Evolutionary conservation across 139 green algal genomes (phyloP).

Genomic region (Tetratostichococcus sp.): DNA sequence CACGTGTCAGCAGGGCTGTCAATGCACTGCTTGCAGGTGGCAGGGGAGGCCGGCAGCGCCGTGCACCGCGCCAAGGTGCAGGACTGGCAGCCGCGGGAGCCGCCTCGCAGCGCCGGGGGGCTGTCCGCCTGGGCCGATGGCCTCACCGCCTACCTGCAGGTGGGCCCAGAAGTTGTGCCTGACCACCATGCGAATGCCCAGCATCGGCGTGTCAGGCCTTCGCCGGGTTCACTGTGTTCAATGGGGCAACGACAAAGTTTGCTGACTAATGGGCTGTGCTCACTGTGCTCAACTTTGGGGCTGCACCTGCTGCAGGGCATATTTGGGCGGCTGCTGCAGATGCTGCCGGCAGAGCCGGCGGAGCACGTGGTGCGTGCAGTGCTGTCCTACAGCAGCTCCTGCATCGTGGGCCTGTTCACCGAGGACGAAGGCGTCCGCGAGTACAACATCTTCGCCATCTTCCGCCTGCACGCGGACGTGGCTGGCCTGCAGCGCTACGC

Average conservation of each 20-base stretch:
- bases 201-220: too few species aligned
- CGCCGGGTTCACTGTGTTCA: too few species aligned
- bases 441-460: conserved; percentile 66
- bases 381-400: conserved; percentile 33
- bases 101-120: conserved; percentile 9
- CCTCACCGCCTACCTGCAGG: conserved; percentile 50
- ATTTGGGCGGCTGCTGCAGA: not conserved
- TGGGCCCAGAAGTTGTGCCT: not conserved
- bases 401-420: conserved; percentile 43
- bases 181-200: not conserved
- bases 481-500: conserved; percentile 30
- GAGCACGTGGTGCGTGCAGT: conserved; percentile 31
- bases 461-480: conserved; percentile 53
- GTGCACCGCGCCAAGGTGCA: conserved; percentile 18
- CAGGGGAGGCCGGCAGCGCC: conserved; percentile 23
- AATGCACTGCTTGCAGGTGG: too few species aligned
- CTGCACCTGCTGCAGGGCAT: not conserved
- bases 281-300: too few species aligned
- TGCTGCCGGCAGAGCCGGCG: conserved; percentile 11
- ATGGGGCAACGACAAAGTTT: too few species aligned
- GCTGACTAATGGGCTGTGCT: too few species aligned
- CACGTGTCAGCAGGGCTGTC: too few species aligned
- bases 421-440: conserved; percentile 35
- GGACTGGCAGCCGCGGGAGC: conserved; percentile 42
- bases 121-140: conserved; percentile 37